Conservation (phyloP, 352 stramenopile genomes). For the Aphanomyces cochlioides region DNA sequence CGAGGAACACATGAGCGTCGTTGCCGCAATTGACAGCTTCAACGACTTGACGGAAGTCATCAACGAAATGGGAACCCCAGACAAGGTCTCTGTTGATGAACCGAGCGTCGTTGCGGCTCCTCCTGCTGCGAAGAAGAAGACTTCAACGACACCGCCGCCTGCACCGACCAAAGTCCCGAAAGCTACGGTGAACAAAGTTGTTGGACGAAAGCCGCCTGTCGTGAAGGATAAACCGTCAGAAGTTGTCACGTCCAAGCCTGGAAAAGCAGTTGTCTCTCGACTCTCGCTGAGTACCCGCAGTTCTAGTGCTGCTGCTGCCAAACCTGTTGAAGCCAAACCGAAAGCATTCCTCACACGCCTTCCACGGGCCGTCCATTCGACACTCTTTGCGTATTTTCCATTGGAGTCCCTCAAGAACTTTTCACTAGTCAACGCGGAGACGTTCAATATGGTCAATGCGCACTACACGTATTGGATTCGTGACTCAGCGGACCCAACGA, state of each 20-base stretch:
- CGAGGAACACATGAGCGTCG: neutral
- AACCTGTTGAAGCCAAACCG: slow-evolving; percentile 1
- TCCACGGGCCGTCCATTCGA: slow-evolving; percentile 7
- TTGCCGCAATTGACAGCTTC: neutral
- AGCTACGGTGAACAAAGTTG: neutral
- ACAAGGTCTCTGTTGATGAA: neutral
- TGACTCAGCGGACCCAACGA: neutral
- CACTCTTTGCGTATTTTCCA: slow-evolving; percentile 21
- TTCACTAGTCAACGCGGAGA: slow-evolving; percentile 13
- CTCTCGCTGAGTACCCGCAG: neutral
- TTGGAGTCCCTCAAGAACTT: slow-evolving; percentile 23
- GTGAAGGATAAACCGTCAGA: slow-evolving; percentile 5
- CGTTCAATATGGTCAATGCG: slow-evolving; percentile 19
- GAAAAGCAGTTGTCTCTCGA: neutral
- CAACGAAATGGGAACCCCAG: slow-evolving; percentile 7
- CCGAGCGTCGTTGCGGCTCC: neutral
- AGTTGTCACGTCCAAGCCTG: slow-evolving; percentile 9
- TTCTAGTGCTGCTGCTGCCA: neutral
- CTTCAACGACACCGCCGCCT: neutral
- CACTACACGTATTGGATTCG: slow-evolving; percentile 13
- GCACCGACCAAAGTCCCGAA: neutral
- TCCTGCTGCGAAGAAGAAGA: neutral
- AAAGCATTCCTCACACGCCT: slow-evolving; percentile 16
- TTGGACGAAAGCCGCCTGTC: neutral
- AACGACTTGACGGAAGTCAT: slow-evolving; percentile 19